Percentiles rank a stretch among this genome's conserved stretches.
Evolutionary conservation across 2,329 filamentous ascomycete genomes (phyloP).

Genomic region (Calonectria pseudoreteaudii): DNA sequence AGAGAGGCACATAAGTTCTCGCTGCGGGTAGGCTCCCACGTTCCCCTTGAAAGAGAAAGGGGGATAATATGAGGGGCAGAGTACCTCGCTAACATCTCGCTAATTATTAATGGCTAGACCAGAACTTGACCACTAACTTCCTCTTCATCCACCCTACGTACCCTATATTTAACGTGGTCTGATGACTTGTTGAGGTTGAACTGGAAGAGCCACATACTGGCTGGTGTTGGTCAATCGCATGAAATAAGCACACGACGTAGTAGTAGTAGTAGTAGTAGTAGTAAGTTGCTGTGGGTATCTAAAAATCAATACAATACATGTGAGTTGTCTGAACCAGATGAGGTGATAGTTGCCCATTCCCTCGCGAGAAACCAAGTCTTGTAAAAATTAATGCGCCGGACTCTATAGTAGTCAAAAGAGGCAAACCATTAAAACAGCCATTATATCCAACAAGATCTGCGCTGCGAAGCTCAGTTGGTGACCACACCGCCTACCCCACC

Average conservation of each 20-base stretch:
- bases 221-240: neutral
- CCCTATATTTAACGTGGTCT: neutral
- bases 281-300: neutral
- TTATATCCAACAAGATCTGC: neutral
- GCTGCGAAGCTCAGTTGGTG: neutral
- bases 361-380: neutral
- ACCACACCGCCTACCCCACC: neutral
- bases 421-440: neutral
- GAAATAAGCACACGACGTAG: neutral
- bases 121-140: too few species aligned
- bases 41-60: neutral
- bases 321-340: neutral
- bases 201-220: too few species aligned
- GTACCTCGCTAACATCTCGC: conserved; percentile 8
- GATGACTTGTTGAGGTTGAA: neutral
- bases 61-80: neutral
- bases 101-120: neutral
- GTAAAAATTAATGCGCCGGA: neutral
- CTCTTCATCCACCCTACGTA: neutral
- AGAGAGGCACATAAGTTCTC: neutral
- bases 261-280: too few species aligned
- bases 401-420: neutral
- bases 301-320: neutral
- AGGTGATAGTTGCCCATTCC: neutral
- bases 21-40: neutral